A percentile compares a stretch with the other conserved stretches of the same genome.
phyloP scores from a whole-genome alignment of 306 rosid species.

The Vachellia collinsii region DNA sequence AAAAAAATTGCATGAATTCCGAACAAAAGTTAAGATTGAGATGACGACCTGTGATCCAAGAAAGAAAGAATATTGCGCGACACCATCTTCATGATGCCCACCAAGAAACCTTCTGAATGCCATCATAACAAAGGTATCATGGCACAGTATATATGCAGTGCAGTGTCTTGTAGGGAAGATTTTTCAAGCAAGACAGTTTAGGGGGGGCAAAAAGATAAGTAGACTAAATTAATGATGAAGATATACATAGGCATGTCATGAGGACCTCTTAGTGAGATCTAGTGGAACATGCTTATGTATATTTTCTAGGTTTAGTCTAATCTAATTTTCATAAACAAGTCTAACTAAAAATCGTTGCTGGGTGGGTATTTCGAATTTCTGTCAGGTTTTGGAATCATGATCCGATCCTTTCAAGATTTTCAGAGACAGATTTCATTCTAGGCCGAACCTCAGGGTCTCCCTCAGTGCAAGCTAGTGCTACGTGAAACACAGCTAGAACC shows the following conservation, averaged over 20 bases:
- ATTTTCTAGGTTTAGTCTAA: background rate
- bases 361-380: slow-evolving; percentile 25
- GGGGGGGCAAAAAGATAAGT: background rate
- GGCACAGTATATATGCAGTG: slow-evolving; percentile 8
- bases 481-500: slow-evolving; percentile 83
- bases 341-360: background rate
- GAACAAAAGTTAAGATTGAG: slow-evolving; percentile 20
- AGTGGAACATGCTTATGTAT: background rate
- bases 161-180: background rate
- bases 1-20: slow-evolving; percentile 43
- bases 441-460: slow-evolving; percentile 88
- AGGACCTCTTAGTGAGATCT: background rate
- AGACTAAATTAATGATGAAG: background rate
- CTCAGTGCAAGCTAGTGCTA: slow-evolving; percentile 87
- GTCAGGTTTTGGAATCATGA: slow-evolving; percentile 26
- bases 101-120: slow-evolving; percentile 38
- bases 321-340: background rate
- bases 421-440: slow-evolving; percentile 88
- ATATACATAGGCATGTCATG: background rate
- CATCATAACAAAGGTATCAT: slow-evolving; percentile 39
- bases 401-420: slow-evolving; percentile 81
- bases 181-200: background rate
- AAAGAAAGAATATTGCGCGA: slow-evolving; percentile 31
- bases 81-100: slow-evolving; percentile 39
- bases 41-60: slow-evolving; percentile 20